A percentile compares a stretch with the other conserved stretches of the same genome.
Evolutionary conservation across 202 grass and related monocot genomes (phyloP).

Genomic region (Cymbopogon flexuosus): DNA sequence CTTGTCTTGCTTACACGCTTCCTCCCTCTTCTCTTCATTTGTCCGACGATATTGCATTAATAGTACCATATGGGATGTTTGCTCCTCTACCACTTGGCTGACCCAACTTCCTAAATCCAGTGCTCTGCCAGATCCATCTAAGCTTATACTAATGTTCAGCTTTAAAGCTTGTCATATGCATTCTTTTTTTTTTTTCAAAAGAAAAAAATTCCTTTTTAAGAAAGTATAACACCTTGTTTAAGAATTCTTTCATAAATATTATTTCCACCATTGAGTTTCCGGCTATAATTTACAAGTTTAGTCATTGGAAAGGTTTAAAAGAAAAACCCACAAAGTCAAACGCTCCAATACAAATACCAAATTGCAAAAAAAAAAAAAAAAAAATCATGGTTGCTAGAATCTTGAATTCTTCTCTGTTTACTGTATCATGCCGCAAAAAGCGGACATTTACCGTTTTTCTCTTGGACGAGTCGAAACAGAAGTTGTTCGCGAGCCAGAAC

Average conservation of each 20-base stretch:
- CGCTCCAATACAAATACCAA: background rate
- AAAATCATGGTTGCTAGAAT: background rate
- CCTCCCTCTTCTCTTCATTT: background rate
- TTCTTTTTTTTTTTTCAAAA: too few species aligned
- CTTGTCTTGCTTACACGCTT: slow-evolving; percentile 5
- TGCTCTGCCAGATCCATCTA: slow-evolving; percentile 15
- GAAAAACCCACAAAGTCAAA: background rate
- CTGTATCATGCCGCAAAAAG: slow-evolving; percentile 28
- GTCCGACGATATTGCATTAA: background rate
- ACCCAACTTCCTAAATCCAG: background rate
- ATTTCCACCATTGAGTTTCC: background rate
- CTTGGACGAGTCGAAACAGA: slow-evolving; percentile 26
- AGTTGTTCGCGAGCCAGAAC: slow-evolving; percentile 24
- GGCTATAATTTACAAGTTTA: background rate
- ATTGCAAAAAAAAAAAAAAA: background rate
- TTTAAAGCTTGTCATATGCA: background rate
- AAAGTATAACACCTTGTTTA: background rate
- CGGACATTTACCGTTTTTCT: slow-evolving; percentile 34
- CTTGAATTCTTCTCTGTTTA: background rate
- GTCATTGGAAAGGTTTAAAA: background rate
- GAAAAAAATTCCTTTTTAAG: too few species aligned
- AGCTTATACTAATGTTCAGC: background rate
- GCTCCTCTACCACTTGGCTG: background rate
- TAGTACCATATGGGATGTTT: slow-evolving; percentile 25
- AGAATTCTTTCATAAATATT: background rate